Base-by-base conservation (phyloP, 257 asterid genomes). In the Ligustrum vulgare region DNA sequence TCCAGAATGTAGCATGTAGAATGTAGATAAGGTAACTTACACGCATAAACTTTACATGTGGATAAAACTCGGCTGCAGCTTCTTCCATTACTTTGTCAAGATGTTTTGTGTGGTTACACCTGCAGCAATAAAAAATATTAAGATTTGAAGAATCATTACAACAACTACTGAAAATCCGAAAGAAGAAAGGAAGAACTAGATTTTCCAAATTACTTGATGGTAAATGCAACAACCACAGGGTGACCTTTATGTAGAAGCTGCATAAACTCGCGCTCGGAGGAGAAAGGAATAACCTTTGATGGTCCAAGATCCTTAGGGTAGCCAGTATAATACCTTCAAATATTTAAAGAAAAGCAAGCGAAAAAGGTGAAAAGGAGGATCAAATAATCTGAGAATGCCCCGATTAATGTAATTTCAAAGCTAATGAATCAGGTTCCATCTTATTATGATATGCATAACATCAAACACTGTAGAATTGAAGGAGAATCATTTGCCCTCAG, bases 221-320 rank as follows among this genome's bases (percentile, higher is more conserved):
- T 92, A 86, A 94, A 94, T 76, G 99, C 97, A 83, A 89, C 97
- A 71, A 91, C 96, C 51, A 94, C 89, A 45, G 96, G 99, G 79
- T 87, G 80, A 73, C 98, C 98, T 80, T 88, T 95, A 78, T 89
- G 99, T 64, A 94, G 98, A 62, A 94, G 96, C 84, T 91, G 96
- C 75, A 92, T 96, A 76, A 92, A 91, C 76, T 94, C 99, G 8
- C 96, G 94, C 85, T 92, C 98, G 0, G 98, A 89, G 28, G 96
- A 86, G 77, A 94, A 94, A 81, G 89, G 91, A 67, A 94, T 79
- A 67, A 92, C 89, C 78, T 81, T 87, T 11, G 99, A 91, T 9
- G 95, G 94, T 67, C 97, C 98, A 76, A 92, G 97, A 87, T 94
- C 96, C 87, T 89, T 94, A 0, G 99, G 98, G 70, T 83, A 90